Evolutionary conservation across 805 yeast genomes (phyloP).

Genomic region (Candida fluviatilis): DNA sequence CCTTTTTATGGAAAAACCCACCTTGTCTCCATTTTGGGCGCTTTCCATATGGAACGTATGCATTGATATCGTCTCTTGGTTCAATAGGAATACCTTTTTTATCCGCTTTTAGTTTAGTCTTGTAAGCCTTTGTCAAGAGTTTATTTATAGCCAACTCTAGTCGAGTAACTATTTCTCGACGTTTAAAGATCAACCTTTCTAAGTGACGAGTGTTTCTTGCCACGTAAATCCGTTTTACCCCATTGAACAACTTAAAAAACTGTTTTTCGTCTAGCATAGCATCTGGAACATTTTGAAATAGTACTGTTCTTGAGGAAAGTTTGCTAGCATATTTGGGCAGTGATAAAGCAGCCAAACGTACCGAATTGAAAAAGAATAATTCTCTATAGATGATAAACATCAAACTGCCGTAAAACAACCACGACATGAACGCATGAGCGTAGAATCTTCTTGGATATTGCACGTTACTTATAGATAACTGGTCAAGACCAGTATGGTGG

Average conservation of each 20-base stretch:
- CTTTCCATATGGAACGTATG: constrained; percentile 61
- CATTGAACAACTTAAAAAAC: constrained; percentile 70
- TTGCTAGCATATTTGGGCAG: constrained; percentile 76
- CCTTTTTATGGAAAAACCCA: constrained; percentile 47
- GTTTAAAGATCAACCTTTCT: constrained; percentile 49
- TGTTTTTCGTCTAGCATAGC: constrained; percentile 68
- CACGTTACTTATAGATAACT: constrained; percentile 75
- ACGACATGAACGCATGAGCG: constrained; percentile 80
- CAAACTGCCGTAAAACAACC: constrained; percentile 71
- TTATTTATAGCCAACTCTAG: constrained; percentile 66
- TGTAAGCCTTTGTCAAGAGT: constrained; percentile 58
- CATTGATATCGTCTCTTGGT: constrained; percentile 44
- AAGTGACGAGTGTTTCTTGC: constrained; percentile 61
- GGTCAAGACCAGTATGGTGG: constrained; percentile 65
- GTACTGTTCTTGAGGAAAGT: constrained; percentile 73
- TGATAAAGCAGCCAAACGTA: constrained; percentile 73
- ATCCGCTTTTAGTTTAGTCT: constrained; percentile 57
- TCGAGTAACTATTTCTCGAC: constrained; percentile 54
- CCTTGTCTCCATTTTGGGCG: constrained; percentile 55
- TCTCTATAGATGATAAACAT: constrained; percentile 80
- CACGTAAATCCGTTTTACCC: constrained; percentile 79
- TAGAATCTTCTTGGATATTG: constrained; percentile 58
- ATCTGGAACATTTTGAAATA: constrained; percentile 81
- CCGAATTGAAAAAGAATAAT: constrained; percentile 67
- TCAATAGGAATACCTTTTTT: constrained; percentile 54